Base-by-base conservation (phyloP, 2,329 filamentous ascomycete genomes). In the Camillea tinctor region DNA sequence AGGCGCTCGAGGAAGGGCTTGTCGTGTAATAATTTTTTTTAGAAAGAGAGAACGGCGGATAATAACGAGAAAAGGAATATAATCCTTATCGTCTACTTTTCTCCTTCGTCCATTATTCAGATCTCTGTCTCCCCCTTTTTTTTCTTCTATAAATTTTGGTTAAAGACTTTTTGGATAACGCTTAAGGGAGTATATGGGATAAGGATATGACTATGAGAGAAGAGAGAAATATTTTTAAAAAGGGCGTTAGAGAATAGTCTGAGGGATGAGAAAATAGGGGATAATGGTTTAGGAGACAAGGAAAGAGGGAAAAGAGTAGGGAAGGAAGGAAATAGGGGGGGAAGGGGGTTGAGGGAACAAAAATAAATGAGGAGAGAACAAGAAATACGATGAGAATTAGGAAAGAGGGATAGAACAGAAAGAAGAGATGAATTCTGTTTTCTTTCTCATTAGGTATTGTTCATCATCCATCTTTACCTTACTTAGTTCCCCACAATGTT, bases 1-100 rank as follows among this genome's bases (percentile, higher is more conserved):
- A 84, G 68, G 81, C 78, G 36, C 73, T 77, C 23, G 81, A 82
- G 54, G 80, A 82, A 63, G 72, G 73, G 2, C 66, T 73, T 36
- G 59, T 60, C 20, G 68, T 71, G 59, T 71, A 67, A 60, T 30
- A 20, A 7, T 17, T n/a, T n/a, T n/a, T n/a, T n/a, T n/a, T 22
- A 11, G 21, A 26, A 52, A 48, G 19, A 56, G 26, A 30, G 26
- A 9, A 11, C 2, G 13, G 26, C 2, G 13, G 26, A 30, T 9
- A 2, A 23, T 4, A 20, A 55, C 21, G 19, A 36, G 52, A 23
- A 44, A 52, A 40, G 51, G 22, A 30, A 23, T 17, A 13, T 11
- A 2, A 15, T 11, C 36, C 36, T 44, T 44, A 3, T 44, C 17
- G 5, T 44, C 36, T 40, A 13, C 15, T 40, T 13, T 6, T 44